phyloP scores from a whole-genome alignment of 2,329 filamentous ascomycete genomes.

The Penicillium sp. region DNA sequence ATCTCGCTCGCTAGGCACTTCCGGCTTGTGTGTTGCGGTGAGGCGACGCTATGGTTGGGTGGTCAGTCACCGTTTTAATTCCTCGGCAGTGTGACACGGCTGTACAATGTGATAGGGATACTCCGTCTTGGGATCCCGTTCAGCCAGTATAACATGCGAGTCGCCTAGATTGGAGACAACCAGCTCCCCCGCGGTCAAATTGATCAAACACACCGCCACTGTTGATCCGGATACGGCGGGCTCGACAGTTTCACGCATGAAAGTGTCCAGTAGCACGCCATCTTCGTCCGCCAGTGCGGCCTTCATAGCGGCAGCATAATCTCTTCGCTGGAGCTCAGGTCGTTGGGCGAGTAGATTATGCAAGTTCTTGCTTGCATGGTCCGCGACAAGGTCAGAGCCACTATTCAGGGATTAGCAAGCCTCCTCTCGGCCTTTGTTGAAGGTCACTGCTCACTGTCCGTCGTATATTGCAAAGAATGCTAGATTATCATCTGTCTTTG shows the following conservation, averaged over 20 bases:
- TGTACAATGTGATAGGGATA: conserved; percentile 32
- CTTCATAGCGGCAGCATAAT: conserved; percentile 38
- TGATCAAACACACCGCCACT: conserved; percentile 39
- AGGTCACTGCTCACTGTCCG: conserved; percentile 37
- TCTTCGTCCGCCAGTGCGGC: conserved; percentile 38
- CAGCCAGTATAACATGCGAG: conserved; percentile 41
- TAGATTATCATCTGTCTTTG: conserved; percentile 32
- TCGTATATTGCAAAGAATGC: conserved; percentile 42
- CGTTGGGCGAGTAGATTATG: conserved; percentile 33
- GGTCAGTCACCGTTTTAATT: background rate
- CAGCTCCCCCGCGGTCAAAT: conserved; percentile 37
- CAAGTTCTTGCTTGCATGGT: conserved; percentile 37
- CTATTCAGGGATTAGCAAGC: conserved; percentile 17
- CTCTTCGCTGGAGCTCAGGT: conserved; percentile 35
- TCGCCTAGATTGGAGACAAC: conserved; percentile 42
- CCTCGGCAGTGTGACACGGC: background rate
- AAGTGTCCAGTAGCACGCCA: conserved; percentile 31
- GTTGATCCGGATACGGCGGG: conserved; percentile 39
- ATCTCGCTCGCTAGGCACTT: conserved; percentile 31
- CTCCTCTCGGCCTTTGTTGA: background rate
- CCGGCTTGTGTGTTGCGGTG: conserved; percentile 39
- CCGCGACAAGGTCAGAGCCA: conserved; percentile 38
- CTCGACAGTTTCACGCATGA: conserved; percentile 31
- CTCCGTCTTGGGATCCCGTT: conserved; percentile 35
- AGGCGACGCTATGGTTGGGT: conserved; percentile 35